Percentiles rank a stretch among this genome's conserved stretches.
These are phyloP conservation scores for Salix dunnii DNA, from an alignment of 345 rosid species.

Conservation along the genomic window DNA sequence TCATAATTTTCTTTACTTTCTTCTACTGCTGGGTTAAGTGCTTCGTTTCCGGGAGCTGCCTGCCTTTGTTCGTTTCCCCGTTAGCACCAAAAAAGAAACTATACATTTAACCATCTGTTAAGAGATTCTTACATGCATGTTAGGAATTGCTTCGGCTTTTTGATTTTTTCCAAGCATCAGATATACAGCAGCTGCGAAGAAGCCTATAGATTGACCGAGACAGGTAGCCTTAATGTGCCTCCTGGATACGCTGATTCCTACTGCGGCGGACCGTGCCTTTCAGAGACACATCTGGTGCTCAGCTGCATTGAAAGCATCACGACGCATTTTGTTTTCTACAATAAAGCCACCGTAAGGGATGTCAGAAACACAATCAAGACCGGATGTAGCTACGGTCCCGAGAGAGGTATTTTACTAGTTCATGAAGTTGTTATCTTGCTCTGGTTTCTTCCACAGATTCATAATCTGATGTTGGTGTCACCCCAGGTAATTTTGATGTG, in stretches of 20 bases:
- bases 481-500: constrained; percentile 67
- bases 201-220: constrained; percentile 56
- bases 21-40: background rate
- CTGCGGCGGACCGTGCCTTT: constrained; percentile 74
- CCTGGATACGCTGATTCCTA: constrained; percentile 37
- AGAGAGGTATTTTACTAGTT: constrained; percentile 14
- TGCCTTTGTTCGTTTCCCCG: background rate
- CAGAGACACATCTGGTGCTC: constrained; percentile 71
- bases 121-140: background rate
- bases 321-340: constrained; percentile 59
- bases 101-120: background rate
- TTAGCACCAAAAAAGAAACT: background rate
- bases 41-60: background rate
- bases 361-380: constrained; percentile 58
- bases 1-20: background rate
- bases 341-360: constrained; percentile 57
- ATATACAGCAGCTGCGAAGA: constrained; percentile 66
- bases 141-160: background rate
- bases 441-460: background rate
- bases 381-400: constrained; percentile 66
- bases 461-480: background rate
- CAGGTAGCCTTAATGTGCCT: constrained; percentile 60
- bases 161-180: constrained; percentile 26
- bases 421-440: background rate
- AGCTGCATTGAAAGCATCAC: constrained; percentile 56